These are phyloP conservation scores for Cruciata laevipes DNA, from an alignment of 257 asterid genomes.

Conservation along the genomic window DNA sequence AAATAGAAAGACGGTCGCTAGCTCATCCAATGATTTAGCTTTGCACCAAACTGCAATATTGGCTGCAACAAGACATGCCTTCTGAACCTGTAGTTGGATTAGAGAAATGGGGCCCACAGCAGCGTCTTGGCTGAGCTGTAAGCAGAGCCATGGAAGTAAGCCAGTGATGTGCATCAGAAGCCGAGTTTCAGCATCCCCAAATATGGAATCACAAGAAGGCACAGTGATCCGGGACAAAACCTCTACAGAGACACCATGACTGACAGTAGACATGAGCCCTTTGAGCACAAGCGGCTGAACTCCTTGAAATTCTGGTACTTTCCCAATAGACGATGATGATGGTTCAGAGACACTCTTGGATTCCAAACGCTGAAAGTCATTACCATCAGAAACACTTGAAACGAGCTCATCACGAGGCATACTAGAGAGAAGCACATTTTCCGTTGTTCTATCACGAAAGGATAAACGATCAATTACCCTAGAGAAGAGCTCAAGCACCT, in stretches of 20 bases:
- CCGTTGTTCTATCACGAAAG: constrained; percentile 92
- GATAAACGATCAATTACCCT: constrained; percentile 88
- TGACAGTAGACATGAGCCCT: constrained; percentile 86
- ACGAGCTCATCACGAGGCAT: constrained; percentile 90
- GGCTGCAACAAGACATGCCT: constrained; percentile 80
- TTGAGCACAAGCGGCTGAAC: constrained; percentile 96
- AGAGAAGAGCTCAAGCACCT: constrained; percentile 93
- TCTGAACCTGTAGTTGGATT: constrained; percentile 57
- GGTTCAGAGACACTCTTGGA: constrained; percentile 48
- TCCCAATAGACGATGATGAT: constrained; percentile 46
- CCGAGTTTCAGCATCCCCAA: constrained; percentile 87
- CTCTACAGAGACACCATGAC: constrained; percentile 79
- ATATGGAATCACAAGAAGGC: constrained; percentile 90
- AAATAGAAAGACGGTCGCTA: constrained; percentile 76
- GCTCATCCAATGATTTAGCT: constrained; percentile 74
- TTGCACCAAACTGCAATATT: constrained; percentile 85
- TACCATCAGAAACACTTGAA: constrained; percentile 41
- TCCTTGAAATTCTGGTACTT: constrained; percentile 85
- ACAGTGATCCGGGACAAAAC: constrained; percentile 93
- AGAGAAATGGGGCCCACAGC: constrained; percentile 51
- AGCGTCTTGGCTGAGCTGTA: constrained; percentile 78
- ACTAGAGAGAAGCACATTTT: constrained; percentile 97
- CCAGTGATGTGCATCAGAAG: constrained; percentile 95
- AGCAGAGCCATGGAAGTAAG: constrained; percentile 99
- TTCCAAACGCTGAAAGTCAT: constrained; percentile 64